phyloP scores from a whole-genome alignment of 208 protist genomes.

The Herpetomonas samuelpessoai region DNA sequence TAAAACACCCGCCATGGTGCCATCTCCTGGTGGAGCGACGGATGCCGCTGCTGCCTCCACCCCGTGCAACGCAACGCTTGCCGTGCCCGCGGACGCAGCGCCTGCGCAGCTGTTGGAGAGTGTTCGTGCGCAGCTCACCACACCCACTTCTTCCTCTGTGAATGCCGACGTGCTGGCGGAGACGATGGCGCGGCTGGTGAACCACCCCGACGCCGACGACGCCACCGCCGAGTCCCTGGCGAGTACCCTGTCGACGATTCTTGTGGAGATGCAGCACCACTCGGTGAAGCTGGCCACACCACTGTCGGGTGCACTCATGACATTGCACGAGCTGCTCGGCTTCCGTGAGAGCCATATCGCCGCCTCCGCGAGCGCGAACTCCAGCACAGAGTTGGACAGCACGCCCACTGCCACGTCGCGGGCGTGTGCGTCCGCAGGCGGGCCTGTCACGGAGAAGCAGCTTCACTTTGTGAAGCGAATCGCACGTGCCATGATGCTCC shows the following conservation, averaged over 20 bases:
- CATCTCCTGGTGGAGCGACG: neutral
- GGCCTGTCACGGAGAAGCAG: constrained; percentile 11
- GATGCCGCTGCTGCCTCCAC: neutral
- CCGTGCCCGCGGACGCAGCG: constrained; percentile 6
- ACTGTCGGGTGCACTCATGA: constrained; percentile 49
- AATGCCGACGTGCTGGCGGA: constrained; percentile 26
- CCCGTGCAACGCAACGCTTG: neutral
- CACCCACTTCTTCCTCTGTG: constrained; percentile 10
- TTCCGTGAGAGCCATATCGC: constrained; percentile 23
- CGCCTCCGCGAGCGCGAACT: neutral
- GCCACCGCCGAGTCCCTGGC: constrained; percentile 35
- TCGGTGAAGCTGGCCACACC: constrained; percentile 44
- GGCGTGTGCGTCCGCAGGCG: too few relatives aligned
- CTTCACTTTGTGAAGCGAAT: constrained; percentile 41
- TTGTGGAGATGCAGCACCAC: constrained; percentile 37
- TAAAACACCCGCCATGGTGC: neutral
- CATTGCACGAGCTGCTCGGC: constrained; percentile 51
- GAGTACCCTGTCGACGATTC: constrained; percentile 25
- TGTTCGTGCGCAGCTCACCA: constrained; percentile 23
- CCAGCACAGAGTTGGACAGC: neutral
- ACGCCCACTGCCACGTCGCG: constrained; percentile 8
- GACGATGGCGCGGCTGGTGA: constrained; percentile 39
- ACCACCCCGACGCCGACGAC: constrained; percentile 34
- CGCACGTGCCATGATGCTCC: constrained; percentile 44
- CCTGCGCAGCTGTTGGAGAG: constrained; percentile 20